Evolutionary conservation across 2,329 filamentous ascomycete genomes (phyloP).

Genomic region (Ophioceras dolichostomum): DNA sequence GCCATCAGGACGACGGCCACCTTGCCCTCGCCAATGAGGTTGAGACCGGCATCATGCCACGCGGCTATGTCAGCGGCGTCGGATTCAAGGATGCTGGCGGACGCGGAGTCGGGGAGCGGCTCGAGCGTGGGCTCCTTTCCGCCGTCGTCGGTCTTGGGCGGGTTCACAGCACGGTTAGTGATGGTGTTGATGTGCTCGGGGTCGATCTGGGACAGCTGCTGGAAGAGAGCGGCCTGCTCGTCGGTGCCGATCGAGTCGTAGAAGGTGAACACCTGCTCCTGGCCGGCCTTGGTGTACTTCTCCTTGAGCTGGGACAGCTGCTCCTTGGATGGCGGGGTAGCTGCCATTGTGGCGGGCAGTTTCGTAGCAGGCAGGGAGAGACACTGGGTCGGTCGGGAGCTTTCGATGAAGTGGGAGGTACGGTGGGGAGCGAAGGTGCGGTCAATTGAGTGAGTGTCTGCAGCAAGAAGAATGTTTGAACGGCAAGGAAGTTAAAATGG

Average conservation of each 20-base stretch:
- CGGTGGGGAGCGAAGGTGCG: no score
- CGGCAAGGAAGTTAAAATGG: no score
- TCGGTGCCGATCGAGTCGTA: conserved; percentile 64
- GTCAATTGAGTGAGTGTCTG: no score
- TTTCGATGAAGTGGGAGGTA: no score
- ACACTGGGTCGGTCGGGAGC: no score
- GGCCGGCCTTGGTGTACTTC: conserved; percentile 61
- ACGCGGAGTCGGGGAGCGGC: conserved; percentile 76
- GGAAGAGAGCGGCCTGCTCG: conserved; percentile 69
- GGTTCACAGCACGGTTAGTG: conserved; percentile 69
- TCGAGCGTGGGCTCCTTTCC: conserved; percentile 49
- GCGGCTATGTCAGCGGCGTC: conserved; percentile 61
- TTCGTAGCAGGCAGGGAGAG: no score
- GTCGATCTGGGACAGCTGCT: conserved; percentile 73
- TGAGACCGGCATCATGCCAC: conserved; percentile 78
- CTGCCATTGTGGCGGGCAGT: no score
- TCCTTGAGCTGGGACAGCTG: conserved; percentile 56
- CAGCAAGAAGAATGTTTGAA: no score
- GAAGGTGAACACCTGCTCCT: conserved; percentile 78
- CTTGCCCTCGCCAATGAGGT: conserved; percentile 65
- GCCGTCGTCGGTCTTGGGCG: conserved; percentile 48
- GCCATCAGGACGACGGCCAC: conserved; percentile 90
- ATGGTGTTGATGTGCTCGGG: conserved; percentile 81
- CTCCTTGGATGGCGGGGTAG: conserved; percentile 46
- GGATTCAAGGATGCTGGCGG: conserved; percentile 86